Evolutionary conservation across 2,329 filamentous ascomycete species (phyloP).

Genomic region (Colletotrichum cordylinicola): DNA sequence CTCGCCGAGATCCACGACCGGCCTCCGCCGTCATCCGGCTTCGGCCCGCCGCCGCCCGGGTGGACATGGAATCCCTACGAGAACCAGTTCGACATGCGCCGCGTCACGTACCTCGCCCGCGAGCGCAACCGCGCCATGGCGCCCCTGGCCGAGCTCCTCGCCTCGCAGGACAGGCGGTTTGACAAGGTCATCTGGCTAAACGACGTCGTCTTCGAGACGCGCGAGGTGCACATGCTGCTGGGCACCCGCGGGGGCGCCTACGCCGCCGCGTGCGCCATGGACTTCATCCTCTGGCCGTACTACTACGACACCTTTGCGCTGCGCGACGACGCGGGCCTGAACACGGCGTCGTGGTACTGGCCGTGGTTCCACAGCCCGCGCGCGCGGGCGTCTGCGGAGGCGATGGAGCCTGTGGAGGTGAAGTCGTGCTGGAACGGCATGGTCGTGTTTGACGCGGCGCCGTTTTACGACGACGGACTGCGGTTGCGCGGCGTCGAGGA

Average conservation of each 20-base stretch:
- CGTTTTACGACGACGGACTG: conserved; percentile 50
- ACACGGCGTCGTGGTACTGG: conserved; percentile 58
- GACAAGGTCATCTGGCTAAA: conserved; percentile 66
- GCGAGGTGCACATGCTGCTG: conserved; percentile 59
- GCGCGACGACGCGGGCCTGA: conserved; percentile 58
- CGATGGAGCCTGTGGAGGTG: conserved; percentile 60
- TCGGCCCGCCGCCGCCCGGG: conserved; percentile 51
- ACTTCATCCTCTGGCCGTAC: conserved; percentile 57
- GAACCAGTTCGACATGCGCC: conserved; percentile 59
- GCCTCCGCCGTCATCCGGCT: conserved; percentile 26
- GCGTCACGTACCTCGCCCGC: conserved; percentile 72
- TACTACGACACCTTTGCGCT: conserved; percentile 50
- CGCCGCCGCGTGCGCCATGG: conserved; percentile 65
- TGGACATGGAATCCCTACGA: conserved; percentile 64
- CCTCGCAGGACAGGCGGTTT: conserved; percentile 39
- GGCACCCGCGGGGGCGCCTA: conserved; percentile 60
- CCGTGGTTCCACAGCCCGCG: conserved; percentile 60
- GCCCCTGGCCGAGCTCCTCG: conserved; percentile 58
- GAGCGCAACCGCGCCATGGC: conserved; percentile 68
- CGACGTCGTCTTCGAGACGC: conserved; percentile 61
- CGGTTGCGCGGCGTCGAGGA: conserved; percentile 69
- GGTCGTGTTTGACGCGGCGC: conserved; percentile 37
- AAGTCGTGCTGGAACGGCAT: conserved; percentile 69
- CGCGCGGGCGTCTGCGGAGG: conserved; percentile 48
- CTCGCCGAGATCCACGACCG: conserved; percentile 56